Base-by-base conservation (phyloP, 352 stramenopile genomes). In the Pythium rhizo-oryzae region DNA sequence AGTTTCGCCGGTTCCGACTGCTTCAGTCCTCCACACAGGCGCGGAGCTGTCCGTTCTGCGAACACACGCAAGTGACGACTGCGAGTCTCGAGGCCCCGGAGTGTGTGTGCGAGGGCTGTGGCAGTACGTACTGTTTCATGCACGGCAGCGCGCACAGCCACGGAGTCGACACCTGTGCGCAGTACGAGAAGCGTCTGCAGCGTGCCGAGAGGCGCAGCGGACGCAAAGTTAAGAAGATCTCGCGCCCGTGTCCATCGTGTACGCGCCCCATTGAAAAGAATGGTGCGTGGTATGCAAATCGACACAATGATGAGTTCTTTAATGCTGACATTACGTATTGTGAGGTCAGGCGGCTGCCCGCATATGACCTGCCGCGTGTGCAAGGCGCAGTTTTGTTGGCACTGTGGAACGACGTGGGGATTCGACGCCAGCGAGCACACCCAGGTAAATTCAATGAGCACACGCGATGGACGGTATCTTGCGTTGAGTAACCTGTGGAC, bases 1-100 rank as follows among this genome's bases (percentile, higher is more conserved):
- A 77, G 64, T 87, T 81, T 59, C 33, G 80, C 62, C 78, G 80
- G 51, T 69, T 89, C 33, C 74, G 77, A 51, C 35, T 62, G 7
- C 8, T 28, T 24, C 21, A 53, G 23, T 7, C 12, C 8, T 25
- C 52, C n/a, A 1, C 28, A 1, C 37, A 54, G 25, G 55, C 53
- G 16, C 41, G 62, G 4, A 41, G 62, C 44, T 69, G 62, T 52
- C 62, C 62, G n/a, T 54, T 51, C 62, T 69, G 62, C 30, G 46
- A 35, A 0, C 44, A 63, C 33, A 11, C 58, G 11, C 62, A 69
- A 21, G 25, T 58, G 2, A 58, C 51, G 41, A 56, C 30, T 37
- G 61, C 41, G 21, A 53, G 19, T 5, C 12, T n/a, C 13, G 1
- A 55, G 18, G 18, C 8, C 8, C 62, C 54, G 18, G 8, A 9